Conservation (phyloP, 176 grass and related monocot species). For the Aegilops longissima region DNA sequence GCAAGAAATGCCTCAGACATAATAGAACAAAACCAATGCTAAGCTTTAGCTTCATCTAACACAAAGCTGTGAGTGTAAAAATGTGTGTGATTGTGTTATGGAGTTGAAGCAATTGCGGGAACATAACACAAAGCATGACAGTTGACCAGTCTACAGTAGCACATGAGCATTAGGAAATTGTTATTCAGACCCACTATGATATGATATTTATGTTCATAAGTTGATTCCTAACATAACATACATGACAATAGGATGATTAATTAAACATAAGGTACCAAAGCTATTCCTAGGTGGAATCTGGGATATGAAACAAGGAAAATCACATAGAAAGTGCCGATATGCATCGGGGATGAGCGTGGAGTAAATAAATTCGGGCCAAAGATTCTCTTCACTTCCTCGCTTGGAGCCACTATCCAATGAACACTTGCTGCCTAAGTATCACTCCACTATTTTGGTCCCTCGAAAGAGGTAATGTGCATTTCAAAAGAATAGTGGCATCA, state of each 20-base stretch:
- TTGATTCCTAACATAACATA: not conserved
- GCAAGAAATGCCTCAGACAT: not conserved
- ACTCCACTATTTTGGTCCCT: conserved; percentile 76
- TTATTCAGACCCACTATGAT: not conserved
- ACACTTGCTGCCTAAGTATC: conserved; percentile 62
- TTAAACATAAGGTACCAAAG: not conserved
- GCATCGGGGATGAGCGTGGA: conserved; percentile 66
- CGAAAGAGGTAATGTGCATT: conserved; percentile 67
- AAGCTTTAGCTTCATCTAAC: not conserved
- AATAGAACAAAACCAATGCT: not conserved
- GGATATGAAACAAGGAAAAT: not conserved
- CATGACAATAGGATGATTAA: not conserved
- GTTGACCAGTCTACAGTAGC: not conserved
- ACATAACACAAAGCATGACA: conserved; percentile 14
- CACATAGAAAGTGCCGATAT: conserved; percentile 61
- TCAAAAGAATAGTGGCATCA: conserved; percentile 58
- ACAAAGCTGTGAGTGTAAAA: conserved; percentile 2
- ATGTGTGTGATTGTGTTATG: not conserved
- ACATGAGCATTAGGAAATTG: not conserved
- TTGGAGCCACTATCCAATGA: conserved; percentile 79
- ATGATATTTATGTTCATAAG: not conserved
- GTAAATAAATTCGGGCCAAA: conserved; percentile 74
- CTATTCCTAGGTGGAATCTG: not conserved
- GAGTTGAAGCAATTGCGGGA: not conserved
- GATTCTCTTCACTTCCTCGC: conserved; percentile 54